Evolutionary conservation across 495 filamentous ascomycete species (phyloP).

Genomic region (Penicillium silybi): DNA sequence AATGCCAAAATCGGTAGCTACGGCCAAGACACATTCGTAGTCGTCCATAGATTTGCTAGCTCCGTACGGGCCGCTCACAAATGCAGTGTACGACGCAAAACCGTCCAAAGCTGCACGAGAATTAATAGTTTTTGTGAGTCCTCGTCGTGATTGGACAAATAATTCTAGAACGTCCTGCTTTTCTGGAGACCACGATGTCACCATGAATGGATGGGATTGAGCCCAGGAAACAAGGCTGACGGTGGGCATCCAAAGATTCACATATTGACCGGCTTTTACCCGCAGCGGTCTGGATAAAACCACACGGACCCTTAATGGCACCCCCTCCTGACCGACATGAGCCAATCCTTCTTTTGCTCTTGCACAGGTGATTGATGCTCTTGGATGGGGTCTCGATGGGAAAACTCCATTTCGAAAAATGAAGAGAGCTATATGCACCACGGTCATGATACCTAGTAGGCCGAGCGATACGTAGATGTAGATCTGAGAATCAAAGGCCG

Average conservation of each 20-base stretch:
- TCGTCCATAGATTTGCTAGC: conserved; percentile 16
- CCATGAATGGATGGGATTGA: conserved; percentile 31
- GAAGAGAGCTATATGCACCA: not conserved
- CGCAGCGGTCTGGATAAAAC: conserved; percentile 4
- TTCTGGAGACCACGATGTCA: conserved; percentile 25
- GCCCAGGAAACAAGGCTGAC: conserved; percentile 19
- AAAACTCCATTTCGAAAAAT: conserved; percentile 8
- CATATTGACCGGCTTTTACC: conserved; percentile 23
- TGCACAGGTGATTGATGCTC: conserved; percentile 7
- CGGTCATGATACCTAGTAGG: not conserved
- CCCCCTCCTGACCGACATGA: not conserved
- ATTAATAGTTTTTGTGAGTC: conserved; percentile 19
- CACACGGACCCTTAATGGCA: conserved; percentile 4
- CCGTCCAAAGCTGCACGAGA: conserved; percentile 9
- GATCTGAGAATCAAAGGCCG: conserved; percentile 2
- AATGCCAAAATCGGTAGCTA: conserved; percentile 21
- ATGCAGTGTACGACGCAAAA: conserved; percentile 1
- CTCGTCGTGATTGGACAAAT: conserved; percentile 15
- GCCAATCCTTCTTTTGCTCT: not conserved
- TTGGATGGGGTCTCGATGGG: not conserved
- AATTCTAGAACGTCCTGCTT: conserved; percentile 19
- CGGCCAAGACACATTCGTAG: conserved; percentile 8
- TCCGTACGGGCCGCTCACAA: conserved; percentile 16
- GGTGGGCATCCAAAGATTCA: conserved; percentile 22
- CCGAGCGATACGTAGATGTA: conserved; percentile 4